phyloP scores from a whole-genome alignment of 257 asterid genomes.

The Primulina eburnea region DNA sequence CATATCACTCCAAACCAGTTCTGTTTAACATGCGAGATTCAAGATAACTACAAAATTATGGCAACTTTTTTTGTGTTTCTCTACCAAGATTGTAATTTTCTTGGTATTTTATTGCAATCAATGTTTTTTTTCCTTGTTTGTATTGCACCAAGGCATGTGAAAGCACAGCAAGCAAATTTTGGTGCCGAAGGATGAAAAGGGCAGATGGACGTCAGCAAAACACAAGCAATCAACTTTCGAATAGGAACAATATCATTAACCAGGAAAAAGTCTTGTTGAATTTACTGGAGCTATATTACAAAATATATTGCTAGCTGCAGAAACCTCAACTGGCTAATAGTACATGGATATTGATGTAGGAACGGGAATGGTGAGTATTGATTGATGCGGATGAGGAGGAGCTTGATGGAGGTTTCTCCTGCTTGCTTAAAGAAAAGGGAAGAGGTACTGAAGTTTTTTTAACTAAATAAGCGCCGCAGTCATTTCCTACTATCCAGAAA shows the following conservation, averaged over 20 bases:
- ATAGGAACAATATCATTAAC: conserved; percentile 31
- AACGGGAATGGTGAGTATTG: conserved; percentile 33
- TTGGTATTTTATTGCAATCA: not conserved
- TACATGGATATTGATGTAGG: conserved; percentile 33
- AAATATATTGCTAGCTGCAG: conserved; percentile 6
- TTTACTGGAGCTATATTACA: conserved; percentile 43
- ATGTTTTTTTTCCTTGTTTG: conserved; percentile 23
- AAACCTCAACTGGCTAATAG: conserved; percentile 23
- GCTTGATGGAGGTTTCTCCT: conserved; percentile 52
- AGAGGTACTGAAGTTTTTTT: conserved; percentile 37
- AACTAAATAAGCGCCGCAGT: not conserved
- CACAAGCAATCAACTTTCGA: conserved; percentile 36
- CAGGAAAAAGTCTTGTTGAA: conserved; percentile 33
- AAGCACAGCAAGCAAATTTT: too few relatives aligned
- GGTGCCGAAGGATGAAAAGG: too few relatives aligned
- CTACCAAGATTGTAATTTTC: not conserved
- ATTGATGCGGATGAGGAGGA: conserved; percentile 73
- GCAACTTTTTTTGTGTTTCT: not conserved
- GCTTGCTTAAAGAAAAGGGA: conserved; percentile 59
- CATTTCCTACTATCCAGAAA: too few relatives aligned
- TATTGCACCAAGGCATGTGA: conserved; percentile 34
- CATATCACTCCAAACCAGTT: conserved; percentile 7
- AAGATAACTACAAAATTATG: not conserved
- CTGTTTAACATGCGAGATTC: not conserved
- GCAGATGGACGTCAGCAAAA: too few relatives aligned